Conservation (phyloP, 2,329 filamentous ascomycete genomes). For the Trichoderma semiorbis region DNA sequence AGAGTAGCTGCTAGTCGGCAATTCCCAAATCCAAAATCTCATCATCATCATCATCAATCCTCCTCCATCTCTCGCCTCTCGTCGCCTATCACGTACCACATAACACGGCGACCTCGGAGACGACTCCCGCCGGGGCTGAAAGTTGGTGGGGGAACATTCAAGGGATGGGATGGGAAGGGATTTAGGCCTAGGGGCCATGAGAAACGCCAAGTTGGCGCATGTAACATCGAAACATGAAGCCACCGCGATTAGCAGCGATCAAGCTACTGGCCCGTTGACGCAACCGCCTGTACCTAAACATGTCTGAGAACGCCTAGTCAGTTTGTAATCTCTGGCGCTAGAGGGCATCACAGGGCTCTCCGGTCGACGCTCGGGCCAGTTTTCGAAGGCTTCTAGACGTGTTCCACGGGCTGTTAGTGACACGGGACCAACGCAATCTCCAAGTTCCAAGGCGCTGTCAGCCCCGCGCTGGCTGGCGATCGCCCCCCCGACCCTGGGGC, state of each 20-base stretch:
- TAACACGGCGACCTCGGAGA: not conserved
- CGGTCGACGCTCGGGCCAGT: not conserved
- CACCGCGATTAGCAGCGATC: constrained; percentile 2
- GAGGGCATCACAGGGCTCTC: not conserved
- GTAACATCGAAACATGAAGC: not conserved
- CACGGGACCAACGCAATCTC: not conserved
- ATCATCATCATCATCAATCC: not conserved
- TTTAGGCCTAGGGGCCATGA: not conserved
- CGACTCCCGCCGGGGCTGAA: not conserved
- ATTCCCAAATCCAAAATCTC: not conserved
- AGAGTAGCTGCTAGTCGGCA: not conserved
- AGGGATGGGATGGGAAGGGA: not conserved
- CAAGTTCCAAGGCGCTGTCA: not conserved
- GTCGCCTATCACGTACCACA: not conserved
- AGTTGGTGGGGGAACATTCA: not conserved
- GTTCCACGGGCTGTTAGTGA: not conserved
- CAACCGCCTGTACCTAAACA: not conserved
- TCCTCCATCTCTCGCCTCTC: not conserved
- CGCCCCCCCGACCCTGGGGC: not conserved
- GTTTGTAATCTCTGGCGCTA: not conserved
- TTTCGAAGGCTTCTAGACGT: constrained; percentile 8
- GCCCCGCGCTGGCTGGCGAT: constrained; percentile 1
- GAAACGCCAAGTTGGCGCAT: not conserved
- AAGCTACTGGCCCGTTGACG: not conserved
- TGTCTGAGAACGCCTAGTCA: not conserved